phyloP scores from a whole-genome alignment of 441 rosid genomes.

The Pelargonium myrrhifolium region DNA sequence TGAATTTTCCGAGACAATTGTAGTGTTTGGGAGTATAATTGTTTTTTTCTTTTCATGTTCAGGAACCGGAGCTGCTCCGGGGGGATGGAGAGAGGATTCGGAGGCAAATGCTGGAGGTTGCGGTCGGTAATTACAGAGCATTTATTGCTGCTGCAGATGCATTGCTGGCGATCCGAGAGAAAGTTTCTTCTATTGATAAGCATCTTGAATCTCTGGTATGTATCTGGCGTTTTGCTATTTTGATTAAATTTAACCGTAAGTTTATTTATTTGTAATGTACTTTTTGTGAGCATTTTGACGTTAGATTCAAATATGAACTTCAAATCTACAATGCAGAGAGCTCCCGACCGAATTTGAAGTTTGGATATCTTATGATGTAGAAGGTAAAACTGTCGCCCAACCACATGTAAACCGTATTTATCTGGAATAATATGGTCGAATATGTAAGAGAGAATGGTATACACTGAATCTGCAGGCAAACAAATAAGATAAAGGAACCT shows the following conservation, averaged over 20 bases:
- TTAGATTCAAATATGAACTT: background rate
- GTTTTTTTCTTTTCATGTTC: slow-evolving; percentile 15
- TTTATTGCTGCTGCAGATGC: slow-evolving; percentile 92
- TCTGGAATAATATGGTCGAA: no score
- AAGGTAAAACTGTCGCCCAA: no score
- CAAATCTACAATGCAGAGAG: background rate
- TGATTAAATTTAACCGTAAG: background rate
- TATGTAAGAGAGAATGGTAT: no score
- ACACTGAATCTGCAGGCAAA: no score
- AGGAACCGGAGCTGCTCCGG: slow-evolving; percentile 92
- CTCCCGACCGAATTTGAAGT: background rate
- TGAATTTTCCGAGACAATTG: background rate
- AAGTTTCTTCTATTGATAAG: slow-evolving; percentile 77
- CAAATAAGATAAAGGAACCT: no score
- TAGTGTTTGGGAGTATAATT: background rate
- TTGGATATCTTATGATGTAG: no score
- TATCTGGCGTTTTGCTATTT: slow-evolving; percentile 1
- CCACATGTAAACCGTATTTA: no score
- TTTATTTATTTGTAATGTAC: background rate
- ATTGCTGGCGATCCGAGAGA: slow-evolving; percentile 69
- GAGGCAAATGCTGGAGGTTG: slow-evolving; percentile 97
- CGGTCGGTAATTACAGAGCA: slow-evolving; percentile 87
- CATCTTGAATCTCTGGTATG: slow-evolving; percentile 83
- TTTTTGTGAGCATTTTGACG: background rate
- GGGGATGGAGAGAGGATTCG: slow-evolving; percentile 90